Evolutionary conservation across 2,329 filamentous ascomycete genomes (phyloP), one percentile per base, ranked within the genome.

Genomic region (Fonsecaea multimorphosa): DNA sequence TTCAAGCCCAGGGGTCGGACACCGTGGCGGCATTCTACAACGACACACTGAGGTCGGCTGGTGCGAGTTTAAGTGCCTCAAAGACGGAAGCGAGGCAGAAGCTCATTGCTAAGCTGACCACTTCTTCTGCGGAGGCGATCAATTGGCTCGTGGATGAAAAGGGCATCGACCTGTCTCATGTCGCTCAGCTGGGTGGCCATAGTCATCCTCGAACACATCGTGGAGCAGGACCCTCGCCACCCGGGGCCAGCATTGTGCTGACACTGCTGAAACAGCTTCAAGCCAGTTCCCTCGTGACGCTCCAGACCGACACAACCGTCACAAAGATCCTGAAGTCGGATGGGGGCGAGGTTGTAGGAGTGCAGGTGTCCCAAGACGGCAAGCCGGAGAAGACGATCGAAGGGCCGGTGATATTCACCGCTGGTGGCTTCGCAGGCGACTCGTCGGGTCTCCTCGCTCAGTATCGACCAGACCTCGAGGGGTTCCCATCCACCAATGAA

Each of bases 351-450:
- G 83, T 88, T 0, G 78, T 73, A 0, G 87, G 87, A 0, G 85
- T 89, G 1, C 79, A 84, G 64, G 88, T 84, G 65, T 64, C 61
- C 0, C 77, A 78, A 1, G 76, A 81, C 14, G 68, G 69, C 2
- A 65, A 73, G 31, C 72, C 62, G 6, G 71, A 74, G 53, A 76
- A 74, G 53, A 76, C 76, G 11, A 72, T 86, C 1, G 73, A 76
- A 1, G 86, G 86, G 0, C 83, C 85, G 0, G 85, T 89, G 0
- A 78, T 90, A 4, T 87, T 89, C 63, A 83, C 87, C 0, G 80
- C 80, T 0, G 87, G 87, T 6, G 87, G 87, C 0, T 90, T 90
- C 65, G 87, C 82, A 0, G 87, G 87, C 11, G 87, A 89, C 72
- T 81, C 85, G 1, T 74, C 81, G 24, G 87, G 87, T 0, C 72